Evolutionary conservation across 2,329 filamentous ascomycete genomes (phyloP), one percentile per base, ranked within the genome.

Genomic region (Phyllosticta citriasiana): DNA sequence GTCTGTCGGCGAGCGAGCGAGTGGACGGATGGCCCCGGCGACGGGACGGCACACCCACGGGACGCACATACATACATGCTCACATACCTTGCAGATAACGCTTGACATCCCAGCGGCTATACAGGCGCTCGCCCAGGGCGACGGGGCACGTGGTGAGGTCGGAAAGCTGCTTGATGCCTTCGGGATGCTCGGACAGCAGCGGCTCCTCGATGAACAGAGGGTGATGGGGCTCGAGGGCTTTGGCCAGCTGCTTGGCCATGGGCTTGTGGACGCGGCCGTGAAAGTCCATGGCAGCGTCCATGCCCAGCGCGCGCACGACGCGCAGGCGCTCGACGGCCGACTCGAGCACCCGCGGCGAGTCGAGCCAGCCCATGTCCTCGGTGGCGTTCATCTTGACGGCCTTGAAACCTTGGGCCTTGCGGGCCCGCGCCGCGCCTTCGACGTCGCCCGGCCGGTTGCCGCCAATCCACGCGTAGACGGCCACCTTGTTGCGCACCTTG

Each of bases 351-450:
- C 79, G 76, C 0, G 88, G 88, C 0, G 86, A 87, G 71, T 92
- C 89, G 0, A 92, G 78, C 88, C 88, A 91, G 65, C 83, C 85
- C 1, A 91, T 73, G 64, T 91, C 88, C 68, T 88, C 86, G 0
- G 88, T 91, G 5, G 82, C 88, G 69, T 91, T 91, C 88, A 92
- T 91, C 70, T 91, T 91, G 59, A 91, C 81, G 3, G 82, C 79
- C 2, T 76, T 84, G 68, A 89, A 85, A 0, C 86, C 86, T 71
- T 88, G 85, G 10, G 76, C 75, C 66, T 81, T 79, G 4, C 84
- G 78, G 5, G 77, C 78, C 67, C 82, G 79, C 3, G 84, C 87
- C 67, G 85, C 83, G 2, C 68, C 69, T 66, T 85, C 83, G 2
- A 91, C 81, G 66, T 90, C 88, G 7, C 75, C 72, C 0, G 88